Evolutionary conservation across 257 asterid genomes (phyloP).

Genomic region (Jaltomata sinuosa): DNA sequence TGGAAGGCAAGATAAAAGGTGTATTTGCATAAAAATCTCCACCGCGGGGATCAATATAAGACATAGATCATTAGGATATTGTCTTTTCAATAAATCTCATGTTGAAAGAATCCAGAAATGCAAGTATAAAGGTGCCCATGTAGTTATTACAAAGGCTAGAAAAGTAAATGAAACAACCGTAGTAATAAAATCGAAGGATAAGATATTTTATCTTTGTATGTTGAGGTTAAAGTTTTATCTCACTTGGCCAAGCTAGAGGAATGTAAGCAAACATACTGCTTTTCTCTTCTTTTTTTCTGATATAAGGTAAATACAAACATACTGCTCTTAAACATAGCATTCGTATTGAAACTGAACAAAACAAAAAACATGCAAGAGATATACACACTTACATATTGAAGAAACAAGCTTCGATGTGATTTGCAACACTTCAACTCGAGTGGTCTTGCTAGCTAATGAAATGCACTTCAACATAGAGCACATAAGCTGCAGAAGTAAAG

Average conservation of each 20-base stretch:
- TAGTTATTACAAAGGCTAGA: not conserved
- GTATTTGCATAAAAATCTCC: not conserved
- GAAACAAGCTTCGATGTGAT: not conserved
- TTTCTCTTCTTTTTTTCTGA: not conserved
- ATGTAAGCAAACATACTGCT: not conserved
- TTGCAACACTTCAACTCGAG: not conserved
- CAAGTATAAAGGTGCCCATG: not conserved
- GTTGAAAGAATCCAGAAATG: not conserved
- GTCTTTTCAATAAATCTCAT: not conserved
- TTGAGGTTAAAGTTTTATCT: not conserved
- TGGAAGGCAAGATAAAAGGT: not conserved
- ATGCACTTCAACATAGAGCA: not conserved
- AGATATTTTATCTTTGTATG: not conserved
- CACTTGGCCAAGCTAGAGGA: not conserved
- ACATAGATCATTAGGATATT: not conserved
- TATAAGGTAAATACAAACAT: not conserved
- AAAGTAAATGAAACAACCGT: too few relatives aligned
- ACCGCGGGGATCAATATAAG: not conserved
- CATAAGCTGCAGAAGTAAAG: not conserved
- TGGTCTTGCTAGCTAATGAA: not conserved
- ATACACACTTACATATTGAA: not conserved
- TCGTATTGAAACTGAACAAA: not conserved
- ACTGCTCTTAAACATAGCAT: not conserved
- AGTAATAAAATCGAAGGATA: too few relatives aligned
- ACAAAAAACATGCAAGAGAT: not conserved